phyloP scores from a whole-genome alignment of 441 rosid species.

The Corymbia citriodora region DNA sequence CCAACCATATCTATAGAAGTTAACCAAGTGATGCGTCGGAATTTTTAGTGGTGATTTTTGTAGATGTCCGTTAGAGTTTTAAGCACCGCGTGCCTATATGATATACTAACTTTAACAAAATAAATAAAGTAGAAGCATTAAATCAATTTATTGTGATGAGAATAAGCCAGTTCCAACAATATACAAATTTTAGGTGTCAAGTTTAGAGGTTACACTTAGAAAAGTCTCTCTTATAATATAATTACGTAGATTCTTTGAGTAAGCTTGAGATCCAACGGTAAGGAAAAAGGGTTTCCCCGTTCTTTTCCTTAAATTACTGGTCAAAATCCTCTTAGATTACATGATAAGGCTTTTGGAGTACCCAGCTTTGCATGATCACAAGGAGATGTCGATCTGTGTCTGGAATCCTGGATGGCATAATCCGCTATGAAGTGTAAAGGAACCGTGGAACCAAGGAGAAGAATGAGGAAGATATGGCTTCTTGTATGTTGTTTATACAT shows the following conservation, averaged over 20 bases:
- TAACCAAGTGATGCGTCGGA: rapidly evolving
- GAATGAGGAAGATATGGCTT: constrained; percentile 6
- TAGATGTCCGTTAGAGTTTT: not conserved
- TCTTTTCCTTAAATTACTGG: not conserved
- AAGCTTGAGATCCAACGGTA: not conserved
- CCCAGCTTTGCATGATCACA: not conserved
- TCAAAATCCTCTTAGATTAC: not conserved
- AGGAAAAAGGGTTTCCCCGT: not conserved
- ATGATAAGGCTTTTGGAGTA: not conserved
- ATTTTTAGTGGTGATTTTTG: not conserved
- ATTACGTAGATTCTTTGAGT: not conserved
- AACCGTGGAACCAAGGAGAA: not conserved
- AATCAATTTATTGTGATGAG: not conserved
- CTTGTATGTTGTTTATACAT: not conserved
- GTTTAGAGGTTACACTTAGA: not conserved
- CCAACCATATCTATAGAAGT: not conserved
- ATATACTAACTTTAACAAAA: not conserved
- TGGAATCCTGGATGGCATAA: not conserved
- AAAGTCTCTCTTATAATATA: not conserved
- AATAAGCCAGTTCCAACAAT: not conserved
- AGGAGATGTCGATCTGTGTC: not conserved
- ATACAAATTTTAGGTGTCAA: not conserved
- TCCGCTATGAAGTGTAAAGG: not conserved
- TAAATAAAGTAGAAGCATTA: not conserved
- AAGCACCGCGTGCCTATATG: not conserved